Evolutionary conservation across 805 yeast species (phyloP).

Genomic region (Saccharomycopsis babjevae): DNA sequence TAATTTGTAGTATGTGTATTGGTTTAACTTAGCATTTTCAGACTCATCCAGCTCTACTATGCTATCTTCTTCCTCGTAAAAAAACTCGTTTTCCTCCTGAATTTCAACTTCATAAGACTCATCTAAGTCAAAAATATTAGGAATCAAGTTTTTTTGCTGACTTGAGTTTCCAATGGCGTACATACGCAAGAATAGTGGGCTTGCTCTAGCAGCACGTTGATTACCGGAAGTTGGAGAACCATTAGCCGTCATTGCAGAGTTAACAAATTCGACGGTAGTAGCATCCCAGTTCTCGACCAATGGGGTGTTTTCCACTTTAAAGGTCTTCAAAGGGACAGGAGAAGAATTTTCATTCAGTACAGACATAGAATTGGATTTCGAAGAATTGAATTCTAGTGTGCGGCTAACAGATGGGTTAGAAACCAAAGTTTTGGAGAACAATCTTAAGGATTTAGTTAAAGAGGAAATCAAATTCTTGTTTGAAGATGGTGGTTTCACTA

Average conservation of each 20-base stretch:
- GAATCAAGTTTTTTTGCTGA: constrained; percentile 11
- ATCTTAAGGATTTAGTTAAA: constrained; percentile 8
- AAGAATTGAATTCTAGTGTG: not conserved
- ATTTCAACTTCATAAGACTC: not conserved
- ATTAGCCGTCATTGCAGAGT: not conserved
- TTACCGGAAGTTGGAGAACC: not conserved
- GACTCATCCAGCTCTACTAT: not conserved
- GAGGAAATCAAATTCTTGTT: constrained; percentile 5
- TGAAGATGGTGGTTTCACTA: not conserved
- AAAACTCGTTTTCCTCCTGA: not conserved
- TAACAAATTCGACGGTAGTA: not conserved
- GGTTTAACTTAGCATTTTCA: constrained; percentile 2
- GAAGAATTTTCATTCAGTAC: not conserved
- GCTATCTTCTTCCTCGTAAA: not conserved
- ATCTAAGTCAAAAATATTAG: constrained; percentile 15
- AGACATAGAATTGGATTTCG: not conserved
- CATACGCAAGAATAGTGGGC: constrained; percentile 13
- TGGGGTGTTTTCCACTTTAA: constrained; percentile 12
- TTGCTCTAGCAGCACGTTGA: constrained; percentile 12
- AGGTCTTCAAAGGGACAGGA: constrained; percentile 11
- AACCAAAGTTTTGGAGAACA: not conserved
- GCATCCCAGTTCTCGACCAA: constrained; percentile 14
- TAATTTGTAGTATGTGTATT: constrained; percentile 4
- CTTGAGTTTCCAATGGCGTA: constrained; percentile 17
- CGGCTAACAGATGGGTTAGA: not conserved